phyloP scores from a whole-genome alignment of 179 eudicot genomes.

The Spergularia azorica region DNA sequence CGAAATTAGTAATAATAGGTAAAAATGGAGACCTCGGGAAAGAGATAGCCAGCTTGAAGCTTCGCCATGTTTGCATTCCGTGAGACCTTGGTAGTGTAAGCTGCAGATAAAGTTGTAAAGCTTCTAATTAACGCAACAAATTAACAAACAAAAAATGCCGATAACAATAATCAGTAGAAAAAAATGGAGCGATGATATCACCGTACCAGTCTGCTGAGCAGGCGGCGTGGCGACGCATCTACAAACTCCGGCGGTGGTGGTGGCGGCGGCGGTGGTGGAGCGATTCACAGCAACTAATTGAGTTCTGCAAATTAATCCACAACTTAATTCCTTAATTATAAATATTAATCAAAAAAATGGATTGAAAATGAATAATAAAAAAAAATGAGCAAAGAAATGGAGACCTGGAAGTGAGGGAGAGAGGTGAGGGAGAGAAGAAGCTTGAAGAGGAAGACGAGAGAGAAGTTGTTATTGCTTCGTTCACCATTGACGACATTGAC shows the following conservation, averaged over 20 bases:
- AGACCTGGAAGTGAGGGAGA: no score
- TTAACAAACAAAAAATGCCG: neutral
- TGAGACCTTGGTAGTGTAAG: constrained; percentile 76
- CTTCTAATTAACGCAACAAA: neutral
- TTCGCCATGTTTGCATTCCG: constrained; percentile 85
- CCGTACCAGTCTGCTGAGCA: constrained; percentile 51
- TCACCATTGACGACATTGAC: no score
- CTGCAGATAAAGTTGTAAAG: constrained; percentile 32
- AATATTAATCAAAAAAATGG: neutral
- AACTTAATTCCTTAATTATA: neutral
- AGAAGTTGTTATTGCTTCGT: no score
- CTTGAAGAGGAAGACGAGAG: no score
- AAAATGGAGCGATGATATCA: neutral
- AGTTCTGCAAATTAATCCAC: constrained; percentile 30
- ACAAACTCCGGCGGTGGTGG: constrained; percentile 22
- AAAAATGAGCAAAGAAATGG: no score
- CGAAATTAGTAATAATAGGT: no score
- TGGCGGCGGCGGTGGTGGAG: neutral
- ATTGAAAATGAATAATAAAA: neutral
- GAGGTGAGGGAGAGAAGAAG: no score
- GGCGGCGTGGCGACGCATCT: constrained; percentile 61
- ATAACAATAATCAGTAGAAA: neutral
- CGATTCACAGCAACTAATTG: constrained; percentile 33
- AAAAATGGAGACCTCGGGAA: constrained; percentile 70
- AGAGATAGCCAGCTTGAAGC: constrained; percentile 98